phyloP scores from a whole-genome alignment of 257 asterid species.

The Plantago elongata region DNA sequence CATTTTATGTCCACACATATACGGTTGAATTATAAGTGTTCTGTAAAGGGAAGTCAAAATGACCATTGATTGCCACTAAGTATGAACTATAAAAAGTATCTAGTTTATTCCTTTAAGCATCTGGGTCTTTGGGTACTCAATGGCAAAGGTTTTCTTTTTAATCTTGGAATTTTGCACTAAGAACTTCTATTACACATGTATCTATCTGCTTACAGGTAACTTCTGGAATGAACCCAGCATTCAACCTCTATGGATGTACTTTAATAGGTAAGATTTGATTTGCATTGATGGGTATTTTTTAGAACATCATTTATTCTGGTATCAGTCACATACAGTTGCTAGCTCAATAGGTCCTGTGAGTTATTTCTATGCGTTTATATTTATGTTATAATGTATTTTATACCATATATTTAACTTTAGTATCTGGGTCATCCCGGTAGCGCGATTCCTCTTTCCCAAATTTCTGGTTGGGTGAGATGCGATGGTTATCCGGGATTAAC shows the following conservation, averaged over 20 bases:
- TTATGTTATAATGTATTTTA: too few species aligned
- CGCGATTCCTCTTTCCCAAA: too few species aligned
- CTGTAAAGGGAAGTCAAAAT: conserved; percentile 1
- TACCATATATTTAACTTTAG: too few species aligned
- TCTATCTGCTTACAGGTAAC: conserved; percentile 51
- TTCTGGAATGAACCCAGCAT: conserved; percentile 90
- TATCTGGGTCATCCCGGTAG: too few species aligned
- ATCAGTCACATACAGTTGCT: neutral
- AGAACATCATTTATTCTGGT: neutral
- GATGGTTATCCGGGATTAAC: too few species aligned
- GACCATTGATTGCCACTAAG: neutral
- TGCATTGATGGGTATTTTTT: neutral
- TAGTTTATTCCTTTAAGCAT: conserved; percentile 7
- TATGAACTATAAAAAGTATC: neutral
- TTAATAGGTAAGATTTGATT: conserved; percentile 49
- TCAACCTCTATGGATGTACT: conserved; percentile 76
- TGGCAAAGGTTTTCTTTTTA: neutral
- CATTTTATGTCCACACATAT: neutral
- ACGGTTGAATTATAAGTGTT: neutral
- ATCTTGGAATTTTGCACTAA: conserved; percentile 10
- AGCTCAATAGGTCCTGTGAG: too few species aligned
- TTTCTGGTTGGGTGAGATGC: too few species aligned
- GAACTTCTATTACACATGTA: conserved; percentile 3
- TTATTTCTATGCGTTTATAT: too few species aligned
- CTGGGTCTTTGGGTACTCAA: conserved; percentile 3